Conservation (phyloP, 2,329 filamentous ascomycete species). For the Metarhizium brunneum region DNA sequence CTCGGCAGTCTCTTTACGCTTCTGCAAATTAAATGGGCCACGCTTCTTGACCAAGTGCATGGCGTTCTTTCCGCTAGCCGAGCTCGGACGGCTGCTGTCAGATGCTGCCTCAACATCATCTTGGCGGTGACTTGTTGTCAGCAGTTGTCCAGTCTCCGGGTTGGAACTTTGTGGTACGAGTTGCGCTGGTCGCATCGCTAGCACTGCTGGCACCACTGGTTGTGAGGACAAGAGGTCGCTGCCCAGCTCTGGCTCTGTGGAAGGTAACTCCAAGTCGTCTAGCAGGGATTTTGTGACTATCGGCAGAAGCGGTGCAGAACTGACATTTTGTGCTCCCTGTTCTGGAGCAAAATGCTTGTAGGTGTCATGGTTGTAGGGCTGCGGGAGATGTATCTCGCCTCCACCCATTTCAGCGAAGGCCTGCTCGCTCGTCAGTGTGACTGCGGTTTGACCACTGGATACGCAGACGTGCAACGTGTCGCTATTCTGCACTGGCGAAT, state of each 20-base stretch:
- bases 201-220: not conserved
- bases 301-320: not conserved
- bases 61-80: not conserved
- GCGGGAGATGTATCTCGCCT: not conserved
- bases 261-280: not conserved
- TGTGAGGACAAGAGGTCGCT: not conserved
- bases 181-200: not conserved
- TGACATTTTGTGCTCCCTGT: not conserved
- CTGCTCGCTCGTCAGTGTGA: not conserved
- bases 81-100: not conserved
- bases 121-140: not conserved
- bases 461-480: not conserved
- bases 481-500: not conserved
- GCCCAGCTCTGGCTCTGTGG: not conserved
- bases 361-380: not conserved
- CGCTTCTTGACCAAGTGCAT: not conserved
- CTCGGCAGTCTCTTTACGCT: constrained; percentile 22
- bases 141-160: not conserved
- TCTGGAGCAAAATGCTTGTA: not conserved
- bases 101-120: not conserved
- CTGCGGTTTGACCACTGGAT: not conserved
- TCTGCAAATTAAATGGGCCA: constrained; percentile 14
- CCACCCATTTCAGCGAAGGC: constrained; percentile 1
- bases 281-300: not conserved
- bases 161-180: not conserved